Base-by-base conservation (phyloP, 2,329 filamentous ascomycete species). In the Akanthomyces lecanii region DNA sequence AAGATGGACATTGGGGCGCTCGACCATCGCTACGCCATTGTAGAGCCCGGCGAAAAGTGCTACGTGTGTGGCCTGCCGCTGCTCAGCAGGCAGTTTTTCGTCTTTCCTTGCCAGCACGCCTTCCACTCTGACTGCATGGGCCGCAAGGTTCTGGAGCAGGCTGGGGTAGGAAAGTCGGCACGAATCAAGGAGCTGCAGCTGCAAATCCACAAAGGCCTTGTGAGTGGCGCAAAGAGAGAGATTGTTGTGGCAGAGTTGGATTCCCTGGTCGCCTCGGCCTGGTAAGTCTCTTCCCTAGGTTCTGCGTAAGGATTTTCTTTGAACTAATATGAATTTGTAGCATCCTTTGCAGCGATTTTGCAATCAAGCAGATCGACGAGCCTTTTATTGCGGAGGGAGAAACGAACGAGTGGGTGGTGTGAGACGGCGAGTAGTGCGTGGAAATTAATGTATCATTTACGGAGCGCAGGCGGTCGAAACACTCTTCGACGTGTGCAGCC, bases 61-160 rank as follows among this genome's bases (percentile, higher is more conserved):
- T 96, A 94, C 77, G 86, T 89, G 2, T 99, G 95, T 72, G 86
- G 88, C 0, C 77, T 98, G 62, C 95, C 95, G 11, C 78, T 99
- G 61, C 82, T 99, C 18, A 93, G 90, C 71, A 80, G 93, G 61
- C 93, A 97, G 70, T 99, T 99, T 77, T 99, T 98, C 69, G 95
- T 99, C 21, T 99, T 99, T 68, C 95, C 95, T 0, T 99, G 95
- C 75, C 95, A 99, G 79, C 95, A 99, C 76, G 91, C 93, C 4
- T 99, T 99, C 72, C 95, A 99, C 75, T 94, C 91, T 48, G 95
- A 99, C 73, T 99, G 95, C 74, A 78, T 99, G 55, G 94, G 92
- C 0, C 88, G 86, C 70, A 90, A 89, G 71, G 92, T 98, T 0
- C 82, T 97, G 60, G 90, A 94, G 74, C 88, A 92, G 67, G 88